Evolutionary conservation across 2,329 filamentous ascomycete genomes (phyloP), one percentile per base, ranked within the genome.

Genomic region (Pyricularia grisea): DNA sequence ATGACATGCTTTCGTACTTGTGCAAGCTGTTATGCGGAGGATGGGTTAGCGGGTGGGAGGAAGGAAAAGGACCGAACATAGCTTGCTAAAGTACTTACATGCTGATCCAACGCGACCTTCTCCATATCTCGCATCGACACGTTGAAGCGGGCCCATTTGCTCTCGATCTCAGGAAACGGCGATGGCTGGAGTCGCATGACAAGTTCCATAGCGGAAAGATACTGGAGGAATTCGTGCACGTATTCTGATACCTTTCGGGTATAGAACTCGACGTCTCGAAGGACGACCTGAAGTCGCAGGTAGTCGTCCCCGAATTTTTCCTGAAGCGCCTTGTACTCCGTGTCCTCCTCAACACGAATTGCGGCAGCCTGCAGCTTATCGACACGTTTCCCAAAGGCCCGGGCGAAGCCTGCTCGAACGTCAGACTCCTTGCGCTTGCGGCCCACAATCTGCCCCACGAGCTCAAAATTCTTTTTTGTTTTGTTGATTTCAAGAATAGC

Each of bases 181-280:
- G 90, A 91, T 14, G 90, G 89, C 73, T 88, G 86, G 42, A 88
- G 79, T 58, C 88, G 89, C 79, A 96, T 92, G 72, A 94, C 90
- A 0, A 91, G 86, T 77, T 97, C 93, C 77, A 97, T 92, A 0
- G 92, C 92, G 2, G 88, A 88, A 33, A 94, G 86, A 72, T 94
- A 91, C 70, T 92, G 89, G 66, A 93, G 86, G 74, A 97, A 93
- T 72, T 92, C 90, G 70, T 91, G 87, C 67, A 97, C 90, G 72
- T 92, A 93, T n/a, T 86, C 87, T 10, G 91, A 88, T 3, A 92
- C 88, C 69, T 94, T 90, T n/a, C 90, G 87, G 4, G 93, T 90
- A 78, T 98, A 98, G 74, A 90, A 93, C 75, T 97, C 93, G n/a
- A 97, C 91, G 77, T 98, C 95, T 70, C 94, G 89, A 75, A 96